Conservation (phyloP, 2,329 filamentous ascomycete genomes). For the Paecilomyces sp. region DNA sequence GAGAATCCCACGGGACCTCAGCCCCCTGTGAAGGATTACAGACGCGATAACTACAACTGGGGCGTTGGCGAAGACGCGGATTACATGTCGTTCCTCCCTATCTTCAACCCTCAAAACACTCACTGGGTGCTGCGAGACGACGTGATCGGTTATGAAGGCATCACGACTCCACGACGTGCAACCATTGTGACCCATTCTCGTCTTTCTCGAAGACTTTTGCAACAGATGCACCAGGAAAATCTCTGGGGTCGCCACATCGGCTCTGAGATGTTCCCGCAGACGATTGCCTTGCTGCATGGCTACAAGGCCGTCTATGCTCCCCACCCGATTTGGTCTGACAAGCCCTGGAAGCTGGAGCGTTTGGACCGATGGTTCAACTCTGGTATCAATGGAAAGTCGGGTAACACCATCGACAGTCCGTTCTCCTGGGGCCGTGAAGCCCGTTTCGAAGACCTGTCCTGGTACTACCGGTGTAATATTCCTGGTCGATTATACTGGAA, state of each 20-base stretch:
- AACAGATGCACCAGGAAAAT: conserved; percentile 73
- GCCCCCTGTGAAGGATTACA: conserved; percentile 52
- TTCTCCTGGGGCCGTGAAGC: conserved; percentile 27
- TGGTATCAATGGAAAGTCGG: conserved; percentile 21
- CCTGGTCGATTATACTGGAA: conserved; percentile 25
- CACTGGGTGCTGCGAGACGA: conserved; percentile 69
- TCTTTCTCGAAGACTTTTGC: conserved; percentile 62
- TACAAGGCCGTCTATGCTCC: conserved; percentile 72
- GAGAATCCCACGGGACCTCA: conserved; percentile 53
- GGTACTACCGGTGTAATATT: conserved; percentile 25
- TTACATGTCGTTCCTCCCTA: conserved; percentile 81
- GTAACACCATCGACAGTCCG: conserved; percentile 23
- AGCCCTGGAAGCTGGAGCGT: conserved; percentile 29
- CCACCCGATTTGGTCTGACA: conserved; percentile 73
- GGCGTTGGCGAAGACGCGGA: conserved; percentile 83
- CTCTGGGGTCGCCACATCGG: conserved; percentile 67
- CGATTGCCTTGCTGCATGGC: conserved; percentile 67
- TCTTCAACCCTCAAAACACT: conserved; percentile 83
- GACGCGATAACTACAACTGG: conserved; percentile 65
- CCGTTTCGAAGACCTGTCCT: conserved; percentile 25
- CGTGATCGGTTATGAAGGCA: conserved; percentile 36
- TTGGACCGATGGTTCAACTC: conserved; percentile 25
- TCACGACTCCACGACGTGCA: conserved; percentile 60
- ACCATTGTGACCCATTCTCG: conserved; percentile 74
- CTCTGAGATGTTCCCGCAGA: conserved; percentile 73